Conservation (phyloP, 2,329 filamentous ascomycete species). For the Curvularia lunata region DNA sequence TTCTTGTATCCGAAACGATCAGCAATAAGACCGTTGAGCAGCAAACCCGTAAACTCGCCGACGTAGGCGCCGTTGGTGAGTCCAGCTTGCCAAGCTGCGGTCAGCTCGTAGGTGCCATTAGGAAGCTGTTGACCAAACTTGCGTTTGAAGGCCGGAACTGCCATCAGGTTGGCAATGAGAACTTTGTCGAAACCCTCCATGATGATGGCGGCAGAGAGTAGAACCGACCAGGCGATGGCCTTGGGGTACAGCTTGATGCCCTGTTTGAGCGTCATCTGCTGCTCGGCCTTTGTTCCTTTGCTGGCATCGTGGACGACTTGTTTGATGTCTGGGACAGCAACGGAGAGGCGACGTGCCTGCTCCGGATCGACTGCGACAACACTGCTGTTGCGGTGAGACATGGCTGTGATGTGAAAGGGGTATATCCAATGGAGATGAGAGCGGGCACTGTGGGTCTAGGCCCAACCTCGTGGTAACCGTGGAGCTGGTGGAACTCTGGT, state of each 20-base stretch:
- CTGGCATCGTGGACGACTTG: conserved; percentile 40
- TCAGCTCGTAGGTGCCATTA: conserved; percentile 51
- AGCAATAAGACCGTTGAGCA: conserved; percentile 54
- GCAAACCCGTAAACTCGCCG: conserved; percentile 54
- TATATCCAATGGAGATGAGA: conserved; percentile 2
- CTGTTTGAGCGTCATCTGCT: conserved; percentile 65
- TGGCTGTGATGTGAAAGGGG: conserved; percentile 20
- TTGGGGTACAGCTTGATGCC: conserved; percentile 84
- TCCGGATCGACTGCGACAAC: conserved; percentile 42
- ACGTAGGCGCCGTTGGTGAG: conserved; percentile 55
- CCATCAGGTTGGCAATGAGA: conserved; percentile 79
- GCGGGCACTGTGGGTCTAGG: conserved; percentile 14
- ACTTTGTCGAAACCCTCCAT: conserved; percentile 92
- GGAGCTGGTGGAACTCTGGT: conserved; percentile 20
- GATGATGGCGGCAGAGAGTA: conserved; percentile 84
- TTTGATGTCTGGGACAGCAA: conserved; percentile 37
- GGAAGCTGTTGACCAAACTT: conserved; percentile 49
- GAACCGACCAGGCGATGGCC: conserved; percentile 79
- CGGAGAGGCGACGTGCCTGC: conserved; percentile 38
- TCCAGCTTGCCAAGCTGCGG: conserved; percentile 56
- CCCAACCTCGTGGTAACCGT: conserved; percentile 24
- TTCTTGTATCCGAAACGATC: conserved; percentile 53
- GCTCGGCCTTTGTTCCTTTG: conserved; percentile 53
- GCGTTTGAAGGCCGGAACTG: conserved; percentile 54
- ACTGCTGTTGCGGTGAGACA: conserved; percentile 44